Evolutionary conservation across 2,329 filamentous ascomycete genomes (phyloP), one percentile per base, ranked within the genome.

Genomic region (Fusarium abutilonis): DNA sequence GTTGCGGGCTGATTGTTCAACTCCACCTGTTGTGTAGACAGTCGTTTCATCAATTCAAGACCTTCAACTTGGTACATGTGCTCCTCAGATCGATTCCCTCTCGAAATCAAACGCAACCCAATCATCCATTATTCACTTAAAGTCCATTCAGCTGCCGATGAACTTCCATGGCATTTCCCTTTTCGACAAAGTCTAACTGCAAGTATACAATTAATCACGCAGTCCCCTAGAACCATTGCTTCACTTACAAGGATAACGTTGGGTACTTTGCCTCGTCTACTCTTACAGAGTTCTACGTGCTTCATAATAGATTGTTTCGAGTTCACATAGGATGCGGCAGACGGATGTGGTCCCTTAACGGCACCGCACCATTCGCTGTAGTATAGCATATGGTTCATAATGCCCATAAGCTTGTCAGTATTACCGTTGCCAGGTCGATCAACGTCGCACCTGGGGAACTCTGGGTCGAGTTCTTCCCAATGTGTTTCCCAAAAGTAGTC

Each of bases 401-500:
- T 62, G 21, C 67, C 67, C 69, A 71, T 71, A n/a, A 71, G 67
- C 47, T 68, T 56, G 13, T 29, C n/a, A 10, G 67, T 44, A 29
- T 68, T 43, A 13, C 64, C 58, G 1, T 72, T 73, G 0, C 72
- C 46, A 0, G 91, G 91, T 8, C 90, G 83, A 70, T 90, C 82
- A 4, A 91, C 80, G 10, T 78, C 77, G 76, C 91, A 94, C 38
- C 82, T 83, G 69, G 86, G 86, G 69, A 90, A 88, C 14, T 77
- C 78, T 1, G 82, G 75, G 45, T 83, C 77, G 1, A 82, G 84
- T 60, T 87, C 86, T 63, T 90, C 86, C 75, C 83, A 93, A 1
- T 84, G 80, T 40, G 89, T 94, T 73, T 94, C 91, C 78, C 89
- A 93, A 64, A 89, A 83, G 74, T 86, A 86, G 21, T 77, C 75